Base-by-base conservation (phyloP, 441 rosid genomes). In the Populus hybrid region DNA sequence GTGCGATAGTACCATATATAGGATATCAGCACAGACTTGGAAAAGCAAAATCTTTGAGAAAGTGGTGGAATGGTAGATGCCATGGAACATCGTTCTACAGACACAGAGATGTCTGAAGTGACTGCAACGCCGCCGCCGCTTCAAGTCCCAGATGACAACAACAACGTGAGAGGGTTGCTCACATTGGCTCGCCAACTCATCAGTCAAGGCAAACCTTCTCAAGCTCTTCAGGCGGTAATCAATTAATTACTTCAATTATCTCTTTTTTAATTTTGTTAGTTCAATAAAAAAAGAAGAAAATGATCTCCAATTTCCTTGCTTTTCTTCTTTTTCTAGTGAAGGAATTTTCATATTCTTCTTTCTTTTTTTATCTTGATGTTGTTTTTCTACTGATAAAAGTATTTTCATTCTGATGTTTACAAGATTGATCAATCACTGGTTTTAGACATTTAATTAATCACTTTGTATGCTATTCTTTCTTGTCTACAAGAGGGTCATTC, bases 191-290 rank as follows among this genome's bases (percentile, higher is more conserved):
- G 94, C 74, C 88, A 81, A 61, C 93, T 92, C 81, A 82, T 91
- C 82, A 83, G 85, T 82, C 87, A 91, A 82, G 98, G 98, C 69
- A 85, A 91, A 72, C 98, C 97, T 67, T 82, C 98, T 28, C 88
- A 93, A 87, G 98, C 98, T 80, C 98, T 96, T 65, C 97, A 91
- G 84, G 92, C 94, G 90, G 99, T 96, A 87, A 78, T 59, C 72
- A 28, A 11, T 65, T 34, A 35, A 66, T 34, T 40, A 20, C 46
- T 8, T 12, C 26, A 14, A 46, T 46, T 8, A 30, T 4, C 5
- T 66, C 50, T 6, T 11, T 53, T 50, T 6, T 67, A 32, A 34
- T 74, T 42, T 34, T 26, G 23, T 23, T 9, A 10, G 1, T n/a
- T 61, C 26, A 46, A 14, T 14, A 46, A 46, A 12, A 11, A 46